phyloP scores from a whole-genome alignment of 2,329 filamentous ascomycete species.

The Fusarium camptoceras region DNA sequence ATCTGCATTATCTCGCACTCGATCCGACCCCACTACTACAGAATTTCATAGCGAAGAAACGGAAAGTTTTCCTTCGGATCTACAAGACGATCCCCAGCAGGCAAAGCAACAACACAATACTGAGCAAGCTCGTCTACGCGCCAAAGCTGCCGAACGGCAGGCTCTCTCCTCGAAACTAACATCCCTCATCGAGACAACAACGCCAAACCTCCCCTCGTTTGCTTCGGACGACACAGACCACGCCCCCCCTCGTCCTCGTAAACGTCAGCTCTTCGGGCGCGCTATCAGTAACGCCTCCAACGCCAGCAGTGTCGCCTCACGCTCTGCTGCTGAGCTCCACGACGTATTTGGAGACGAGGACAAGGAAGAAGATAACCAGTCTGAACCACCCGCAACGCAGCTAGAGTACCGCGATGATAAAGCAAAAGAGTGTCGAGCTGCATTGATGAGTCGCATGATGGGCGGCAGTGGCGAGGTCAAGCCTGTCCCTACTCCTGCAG shows the following conservation, averaged over 20 bases:
- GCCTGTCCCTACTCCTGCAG: conserved; percentile 10
- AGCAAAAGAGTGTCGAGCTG: conserved; percentile 57
- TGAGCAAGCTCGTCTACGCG: conserved; percentile 45
- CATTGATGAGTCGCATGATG: conserved; percentile 60
- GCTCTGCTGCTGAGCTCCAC: conserved; percentile 51
- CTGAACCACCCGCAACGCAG: conserved; percentile 61
- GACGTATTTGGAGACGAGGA: conserved; percentile 40
- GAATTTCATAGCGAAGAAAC: conserved; percentile 7
- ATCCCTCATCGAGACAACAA: conserved; percentile 55
- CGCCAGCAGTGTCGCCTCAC: conserved; percentile 59
- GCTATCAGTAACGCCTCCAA: conserved; percentile 69
- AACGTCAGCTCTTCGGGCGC: conserved; percentile 67
- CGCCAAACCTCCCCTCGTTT: conserved; percentile 30
- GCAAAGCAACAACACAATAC: conserved; percentile 28
- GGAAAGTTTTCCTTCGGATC: background rate
- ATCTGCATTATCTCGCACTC: conserved; percentile 41
- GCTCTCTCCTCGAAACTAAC: conserved; percentile 58
- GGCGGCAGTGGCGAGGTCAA: conserved; percentile 39
- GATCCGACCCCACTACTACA: conserved; percentile 53
- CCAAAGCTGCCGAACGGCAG: conserved; percentile 54
- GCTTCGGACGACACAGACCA: conserved; percentile 30
- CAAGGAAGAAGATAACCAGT: conserved; percentile 40
- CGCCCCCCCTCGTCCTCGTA: conserved; percentile 47
- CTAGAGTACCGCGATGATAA: conserved; percentile 65
- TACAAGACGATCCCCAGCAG: conserved; percentile 10